Evolutionary conservation across 2,329 filamentous ascomycete species (phyloP).

Genomic region (Fusarium pilosicola): DNA sequence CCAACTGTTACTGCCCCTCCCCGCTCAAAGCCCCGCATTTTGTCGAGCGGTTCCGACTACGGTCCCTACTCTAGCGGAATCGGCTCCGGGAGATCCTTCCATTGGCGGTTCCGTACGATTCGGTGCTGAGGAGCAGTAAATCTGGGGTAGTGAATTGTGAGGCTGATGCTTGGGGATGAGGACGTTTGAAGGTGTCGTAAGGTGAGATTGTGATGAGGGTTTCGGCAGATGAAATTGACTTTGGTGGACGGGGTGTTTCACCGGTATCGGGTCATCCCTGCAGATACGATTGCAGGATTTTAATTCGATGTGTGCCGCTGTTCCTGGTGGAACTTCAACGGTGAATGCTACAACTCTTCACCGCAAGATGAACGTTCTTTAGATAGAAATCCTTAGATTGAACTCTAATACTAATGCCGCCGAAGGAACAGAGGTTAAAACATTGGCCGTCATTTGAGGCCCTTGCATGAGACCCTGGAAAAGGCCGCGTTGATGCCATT

Average conservation of each 20-base stretch:
- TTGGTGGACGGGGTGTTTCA: background rate
- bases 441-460: rapidly evolving
- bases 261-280: background rate
- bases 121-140: background rate
- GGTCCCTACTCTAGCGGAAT: background rate
- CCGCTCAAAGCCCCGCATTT: background rate
- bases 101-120: background rate
- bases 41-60: background rate
- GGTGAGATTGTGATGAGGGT: too few species aligned
- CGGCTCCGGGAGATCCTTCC: background rate
- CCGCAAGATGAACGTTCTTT: rapidly evolving
- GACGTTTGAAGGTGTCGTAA: background rate
- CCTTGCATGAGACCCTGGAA: background rate
- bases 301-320: background rate
- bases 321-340: rapidly evolving
- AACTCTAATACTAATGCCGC: background rate
- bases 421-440: rapidly evolving
- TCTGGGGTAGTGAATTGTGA: background rate
- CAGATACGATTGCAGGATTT: background rate
- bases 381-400: rapidly evolving
- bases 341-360: rapidly evolving
- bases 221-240: background rate
- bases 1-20: background rate
- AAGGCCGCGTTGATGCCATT: background rate
- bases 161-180: background rate